Conservation (phyloP, 2,329 filamentous ascomycete species). For the Epichloe glyceriae region DNA sequence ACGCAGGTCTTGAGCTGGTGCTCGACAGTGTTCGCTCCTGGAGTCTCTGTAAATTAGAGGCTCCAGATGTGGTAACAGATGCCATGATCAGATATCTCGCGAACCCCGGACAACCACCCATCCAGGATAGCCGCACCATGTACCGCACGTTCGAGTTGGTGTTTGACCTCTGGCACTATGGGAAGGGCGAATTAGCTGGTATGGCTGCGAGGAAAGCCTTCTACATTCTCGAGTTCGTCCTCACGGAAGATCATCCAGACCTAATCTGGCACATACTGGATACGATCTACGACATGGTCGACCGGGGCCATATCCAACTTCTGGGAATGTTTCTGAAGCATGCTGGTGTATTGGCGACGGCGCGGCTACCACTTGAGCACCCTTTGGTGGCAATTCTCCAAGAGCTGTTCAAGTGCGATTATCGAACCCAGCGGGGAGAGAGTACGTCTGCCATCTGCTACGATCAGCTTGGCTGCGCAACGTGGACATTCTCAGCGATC, state of each 20-base stretch:
- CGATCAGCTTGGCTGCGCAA: conserved; percentile 25
- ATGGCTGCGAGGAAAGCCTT: conserved; percentile 24
- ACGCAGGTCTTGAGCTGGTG: conserved; percentile 19
- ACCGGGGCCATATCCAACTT: conserved; percentile 21
- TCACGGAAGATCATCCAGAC: conserved; percentile 24
- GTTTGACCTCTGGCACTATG: conserved; percentile 24
- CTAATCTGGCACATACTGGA: conserved; percentile 25
- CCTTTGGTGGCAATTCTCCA: conserved; percentile 21
- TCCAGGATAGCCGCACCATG: conserved; percentile 27
- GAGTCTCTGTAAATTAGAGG: conserved; percentile 23
- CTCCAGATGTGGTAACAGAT: conserved; percentile 14
- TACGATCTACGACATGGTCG: conserved; percentile 26
- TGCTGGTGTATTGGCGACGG: conserved; percentile 16
- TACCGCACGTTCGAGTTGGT: conserved; percentile 26
- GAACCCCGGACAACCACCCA: conserved; percentile 21
- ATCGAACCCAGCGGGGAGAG: conserved; percentile 18
- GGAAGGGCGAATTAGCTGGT: conserved; percentile 22
- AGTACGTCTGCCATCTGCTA: conserved; percentile 20
- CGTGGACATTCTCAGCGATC: conserved; percentile 19
- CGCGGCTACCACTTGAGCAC: conserved; percentile 19
- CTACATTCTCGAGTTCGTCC: conserved; percentile 23
- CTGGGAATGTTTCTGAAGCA: conserved; percentile 22
- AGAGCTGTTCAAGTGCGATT: conserved; percentile 19
- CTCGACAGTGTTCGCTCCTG: conserved; percentile 22
- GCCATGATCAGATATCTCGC: conserved; percentile 25